A percentile compares a stretch with the other conserved stretches of the same genome.
phyloP scores from a whole-genome alignment of 2,329 filamentous ascomycete species.

The Pseudogymnoascus sp. region DNA sequence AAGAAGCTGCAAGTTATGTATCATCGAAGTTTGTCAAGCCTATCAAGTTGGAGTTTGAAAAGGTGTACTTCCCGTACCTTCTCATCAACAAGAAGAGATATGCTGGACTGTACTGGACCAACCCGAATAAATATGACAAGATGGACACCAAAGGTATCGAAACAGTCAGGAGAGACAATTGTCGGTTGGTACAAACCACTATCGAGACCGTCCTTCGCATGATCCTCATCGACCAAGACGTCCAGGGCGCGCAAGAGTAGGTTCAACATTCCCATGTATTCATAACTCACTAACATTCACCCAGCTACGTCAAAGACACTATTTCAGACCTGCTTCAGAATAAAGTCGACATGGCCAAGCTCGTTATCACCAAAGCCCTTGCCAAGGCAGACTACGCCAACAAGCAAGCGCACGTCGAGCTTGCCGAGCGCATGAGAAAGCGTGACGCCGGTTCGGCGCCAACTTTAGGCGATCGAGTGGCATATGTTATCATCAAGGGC shows the following conservation, averaged over 20 bases:
- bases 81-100: conserved; percentile 99
- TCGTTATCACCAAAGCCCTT: conserved; percentile 96
- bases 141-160: conserved; percentile 99
- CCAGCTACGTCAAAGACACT: conserved; percentile 87
- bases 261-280: conserved; percentile 33
- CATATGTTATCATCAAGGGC: conserved; percentile 95
- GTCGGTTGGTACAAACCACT: conserved; percentile 86
- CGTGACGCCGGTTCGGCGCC: conserved; percentile 92
- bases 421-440: conserved; percentile 94
- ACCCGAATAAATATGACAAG: conserved; percentile 90
- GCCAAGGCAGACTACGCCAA: conserved; percentile 82
- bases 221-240: conserved; percentile 88
- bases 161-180: conserved; percentile 95
- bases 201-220: conserved; percentile 95
- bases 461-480: conserved; percentile 86
- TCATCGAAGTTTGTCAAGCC: conserved; percentile 90
- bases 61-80: conserved; percentile 96
- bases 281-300: conserved; percentile 33
- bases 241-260: conserved; percentile 87
- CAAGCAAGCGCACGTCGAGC: conserved; percentile 93
- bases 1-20: conserved; percentile 82
- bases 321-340: conserved; percentile 95
- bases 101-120: conserved; percentile 96
- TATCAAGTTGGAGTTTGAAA: conserved; percentile 98
- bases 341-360: conserved; percentile 97